Evolutionary conservation across 179 eudicot species (phyloP).

Genomic region (Silene coronaria): DNA sequence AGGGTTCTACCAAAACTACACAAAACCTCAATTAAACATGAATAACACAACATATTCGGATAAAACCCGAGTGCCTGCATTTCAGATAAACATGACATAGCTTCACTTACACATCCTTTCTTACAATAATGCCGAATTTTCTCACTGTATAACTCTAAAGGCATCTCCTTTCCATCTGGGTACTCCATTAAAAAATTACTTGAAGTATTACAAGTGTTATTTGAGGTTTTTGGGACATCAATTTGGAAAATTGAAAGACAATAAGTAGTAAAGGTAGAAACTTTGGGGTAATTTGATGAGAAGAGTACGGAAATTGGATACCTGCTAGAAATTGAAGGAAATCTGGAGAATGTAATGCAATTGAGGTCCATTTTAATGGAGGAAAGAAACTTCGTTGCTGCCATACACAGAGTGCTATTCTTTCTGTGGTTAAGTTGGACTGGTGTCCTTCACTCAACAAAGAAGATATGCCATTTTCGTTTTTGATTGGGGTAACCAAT

Average conservation of each 20-base stretch:
- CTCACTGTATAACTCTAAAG: conserved; percentile 47
- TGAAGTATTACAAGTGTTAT: background rate
- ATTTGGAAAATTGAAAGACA: conserved; percentile 12
- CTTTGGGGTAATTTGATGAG: conserved; percentile 12
- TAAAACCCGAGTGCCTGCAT: conserved; percentile 66
- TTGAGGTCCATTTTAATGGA: conserved; percentile 24
- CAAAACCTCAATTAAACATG: conserved; percentile 49
- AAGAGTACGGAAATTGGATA: conserved; percentile 21
- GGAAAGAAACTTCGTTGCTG: background rate
- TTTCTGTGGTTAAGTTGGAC: conserved; percentile 1
- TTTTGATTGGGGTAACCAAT: too few species aligned
- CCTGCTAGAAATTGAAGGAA: conserved; percentile 20
- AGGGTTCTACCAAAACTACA: conserved; percentile 63
- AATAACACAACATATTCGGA: conserved; percentile 45
- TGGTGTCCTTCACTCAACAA: too few species aligned
- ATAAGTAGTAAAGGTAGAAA: conserved; percentile 7
- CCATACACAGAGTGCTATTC: background rate
- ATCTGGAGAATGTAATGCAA: conserved; percentile 10
- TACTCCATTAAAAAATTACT: conserved; percentile 19
- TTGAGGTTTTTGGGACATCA: conserved; percentile 15
- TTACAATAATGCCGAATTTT: conserved; percentile 41
- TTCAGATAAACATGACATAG: conserved; percentile 51
- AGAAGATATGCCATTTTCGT: too few species aligned
- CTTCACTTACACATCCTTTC: conserved; percentile 45
- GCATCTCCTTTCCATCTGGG: conserved; percentile 44